phyloP scores from a whole-genome alignment of 441 rosid genomes.

The Gossypium laxum region DNA sequence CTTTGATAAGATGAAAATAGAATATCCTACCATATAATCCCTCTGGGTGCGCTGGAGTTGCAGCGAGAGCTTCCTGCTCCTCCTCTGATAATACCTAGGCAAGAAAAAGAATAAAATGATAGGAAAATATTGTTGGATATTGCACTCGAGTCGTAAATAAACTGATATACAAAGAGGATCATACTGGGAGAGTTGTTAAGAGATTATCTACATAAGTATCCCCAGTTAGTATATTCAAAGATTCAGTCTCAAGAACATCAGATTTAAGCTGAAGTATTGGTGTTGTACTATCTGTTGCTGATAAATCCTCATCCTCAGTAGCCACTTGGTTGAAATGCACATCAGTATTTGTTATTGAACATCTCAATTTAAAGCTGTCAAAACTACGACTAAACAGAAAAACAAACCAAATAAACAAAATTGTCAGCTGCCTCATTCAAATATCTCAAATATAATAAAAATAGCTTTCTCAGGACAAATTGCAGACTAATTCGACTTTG shows the following conservation, averaged over 20 bases:
- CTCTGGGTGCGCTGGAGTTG: constrained; percentile 83
- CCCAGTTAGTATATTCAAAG: constrained; percentile 49
- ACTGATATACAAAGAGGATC: constrained; percentile 15
- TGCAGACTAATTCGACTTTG: not conserved
- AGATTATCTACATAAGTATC: constrained; percentile 54
- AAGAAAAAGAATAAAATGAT: constrained; percentile 5
- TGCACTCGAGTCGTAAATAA: not conserved
- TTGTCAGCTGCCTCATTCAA: not conserved
- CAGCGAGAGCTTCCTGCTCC: constrained; percentile 77
- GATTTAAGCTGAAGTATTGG: constrained; percentile 59
- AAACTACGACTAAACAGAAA: constrained; percentile 22
- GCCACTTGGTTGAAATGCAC: constrained; percentile 36
- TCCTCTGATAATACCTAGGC: constrained; percentile 69
- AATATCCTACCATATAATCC: constrained; percentile 62
- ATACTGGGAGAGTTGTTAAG: constrained; percentile 62
- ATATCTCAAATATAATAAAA: not conserved
- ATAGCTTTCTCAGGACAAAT: not conserved
- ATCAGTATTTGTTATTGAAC: constrained; percentile 52
- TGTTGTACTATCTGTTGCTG: constrained; percentile 26
- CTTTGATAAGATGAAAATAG: not conserved
- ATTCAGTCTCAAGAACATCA: constrained; percentile 44
- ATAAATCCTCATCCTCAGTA: constrained; percentile 39
- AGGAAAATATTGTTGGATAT: not conserved
- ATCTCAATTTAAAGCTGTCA: constrained; percentile 36
- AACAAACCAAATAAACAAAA: not conserved